Evolutionary conservation across 2,329 filamentous ascomycete genomes (phyloP).

Genomic region (Cercospora nicotianae): DNA sequence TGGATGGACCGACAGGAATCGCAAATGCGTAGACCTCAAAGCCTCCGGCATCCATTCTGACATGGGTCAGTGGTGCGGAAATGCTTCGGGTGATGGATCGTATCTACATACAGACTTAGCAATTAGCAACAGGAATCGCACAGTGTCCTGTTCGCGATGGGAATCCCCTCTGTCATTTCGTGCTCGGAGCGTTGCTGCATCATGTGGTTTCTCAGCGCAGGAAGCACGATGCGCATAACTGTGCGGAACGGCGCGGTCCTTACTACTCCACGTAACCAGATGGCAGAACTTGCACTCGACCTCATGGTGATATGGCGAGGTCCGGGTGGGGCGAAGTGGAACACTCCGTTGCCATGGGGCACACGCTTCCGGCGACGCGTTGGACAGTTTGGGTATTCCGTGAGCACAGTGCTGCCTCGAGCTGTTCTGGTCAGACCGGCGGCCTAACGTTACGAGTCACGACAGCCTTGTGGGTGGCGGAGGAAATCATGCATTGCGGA

Average conservation of each 20-base stretch:
- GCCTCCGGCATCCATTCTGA: neutral
- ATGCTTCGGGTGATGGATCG: neutral
- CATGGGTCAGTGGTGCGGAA: neutral
- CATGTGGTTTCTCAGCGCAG: neutral
- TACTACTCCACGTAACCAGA: neutral
- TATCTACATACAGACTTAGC: neutral
- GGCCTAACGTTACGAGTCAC: neutral
- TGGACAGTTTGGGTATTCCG: neutral
- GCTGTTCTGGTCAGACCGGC: neutral
- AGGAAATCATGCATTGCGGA: neutral
- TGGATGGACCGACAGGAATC: neutral
- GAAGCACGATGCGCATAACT: neutral
- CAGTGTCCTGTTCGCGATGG: neutral
- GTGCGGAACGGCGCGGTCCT: neutral
- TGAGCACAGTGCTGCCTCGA: neutral
- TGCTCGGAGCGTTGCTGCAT: neutral
- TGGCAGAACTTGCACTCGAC: neutral
- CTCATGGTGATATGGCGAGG: neutral
- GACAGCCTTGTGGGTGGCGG: neutral
- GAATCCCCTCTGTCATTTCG: neutral
- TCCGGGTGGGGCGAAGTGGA: neutral
- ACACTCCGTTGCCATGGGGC: neutral
- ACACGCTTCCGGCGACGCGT: neutral
- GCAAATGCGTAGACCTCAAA: neutral
- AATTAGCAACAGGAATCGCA: neutral